A percentile compares a stretch with the other conserved stretches of the same genome.
Evolutionary conservation across 1,139 yeast genomes (phyloP).

Genomic region (Scheffersomyces lignicola): DNA sequence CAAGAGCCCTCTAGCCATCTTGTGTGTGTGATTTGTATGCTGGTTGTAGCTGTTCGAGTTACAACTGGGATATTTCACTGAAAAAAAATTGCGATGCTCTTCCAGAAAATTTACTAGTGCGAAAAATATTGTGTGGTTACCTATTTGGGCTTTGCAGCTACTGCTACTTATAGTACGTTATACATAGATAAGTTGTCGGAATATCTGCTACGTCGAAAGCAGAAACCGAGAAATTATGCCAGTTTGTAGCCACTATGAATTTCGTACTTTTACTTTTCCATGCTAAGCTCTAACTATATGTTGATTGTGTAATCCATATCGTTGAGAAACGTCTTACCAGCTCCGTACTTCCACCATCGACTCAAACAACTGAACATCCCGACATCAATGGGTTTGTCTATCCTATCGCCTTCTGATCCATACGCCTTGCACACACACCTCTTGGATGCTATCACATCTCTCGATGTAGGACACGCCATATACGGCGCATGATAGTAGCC

Average conservation of each 20-base stretch:
- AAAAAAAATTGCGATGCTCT: conserved; percentile 4
- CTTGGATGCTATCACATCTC: conserved; percentile 49
- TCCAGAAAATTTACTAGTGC: no score
- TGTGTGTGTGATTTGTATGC: conserved; percentile 4
- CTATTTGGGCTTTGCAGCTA: no score
- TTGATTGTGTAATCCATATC: conserved; percentile 32
- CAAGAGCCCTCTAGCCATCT: conserved; percentile 34
- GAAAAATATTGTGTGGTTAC: no score
- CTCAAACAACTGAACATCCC: conserved; percentile 70
- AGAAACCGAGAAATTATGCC: no score
- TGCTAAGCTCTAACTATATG: no score
- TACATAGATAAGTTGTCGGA: no score
- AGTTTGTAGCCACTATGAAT: no score
- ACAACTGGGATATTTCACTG: not conserved
- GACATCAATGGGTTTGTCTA: conserved; percentile 52
- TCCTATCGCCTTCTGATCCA: conserved; percentile 27
- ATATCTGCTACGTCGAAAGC: no score
- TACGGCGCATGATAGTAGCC: conserved; percentile 89
- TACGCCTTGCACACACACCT: conserved; percentile 67
- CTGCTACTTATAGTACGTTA: no score
- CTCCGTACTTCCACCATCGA: conserved; percentile 82
- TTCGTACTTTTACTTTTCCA: no score
- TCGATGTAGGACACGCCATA: conserved; percentile 71
- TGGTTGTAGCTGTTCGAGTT: no score
- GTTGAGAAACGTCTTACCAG: conserved; percentile 50